phyloP scores from a whole-genome alignment of 768 basidiomycete species.

The Leccinum incarnatum region DNA sequence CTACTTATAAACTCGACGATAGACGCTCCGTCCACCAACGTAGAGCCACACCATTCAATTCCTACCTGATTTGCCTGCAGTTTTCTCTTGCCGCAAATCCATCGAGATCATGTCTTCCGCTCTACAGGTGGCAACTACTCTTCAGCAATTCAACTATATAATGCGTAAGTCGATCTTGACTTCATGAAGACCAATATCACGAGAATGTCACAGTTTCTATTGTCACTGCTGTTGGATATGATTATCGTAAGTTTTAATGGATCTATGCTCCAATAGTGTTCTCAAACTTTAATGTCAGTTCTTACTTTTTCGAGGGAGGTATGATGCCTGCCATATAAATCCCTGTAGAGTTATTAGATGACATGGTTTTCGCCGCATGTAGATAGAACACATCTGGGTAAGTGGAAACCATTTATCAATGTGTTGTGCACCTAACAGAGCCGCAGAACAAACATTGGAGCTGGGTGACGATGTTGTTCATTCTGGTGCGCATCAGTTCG shows the following conservation, averaged over 20 bases:
- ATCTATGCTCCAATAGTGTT: background rate
- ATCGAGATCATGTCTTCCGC: background rate
- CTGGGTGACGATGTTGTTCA: constrained; percentile 1
- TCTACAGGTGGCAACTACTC: background rate
- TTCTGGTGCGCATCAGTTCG: background rate
- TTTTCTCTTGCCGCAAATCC: background rate
- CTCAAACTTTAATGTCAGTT: background rate
- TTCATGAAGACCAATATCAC: background rate
- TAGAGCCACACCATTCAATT: background rate
- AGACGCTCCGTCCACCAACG: background rate
- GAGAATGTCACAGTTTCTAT: background rate
- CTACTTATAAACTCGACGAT: background rate
- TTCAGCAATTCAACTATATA: background rate
- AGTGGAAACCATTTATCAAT: background rate
- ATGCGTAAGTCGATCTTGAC: background rate
- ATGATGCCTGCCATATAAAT: background rate
- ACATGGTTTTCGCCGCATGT: background rate
- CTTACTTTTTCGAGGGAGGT: background rate
- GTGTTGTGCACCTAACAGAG: background rate
- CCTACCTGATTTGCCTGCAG: background rate
- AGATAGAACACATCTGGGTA: constrained; percentile 12
- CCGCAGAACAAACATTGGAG: background rate
- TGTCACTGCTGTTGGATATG: background rate
- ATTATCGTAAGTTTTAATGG: background rate
- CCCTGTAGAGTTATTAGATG: background rate